A percentile compares a stretch with the other conserved stretches of the same genome.
These are phyloP conservation scores for Lolium rigidum DNA, from an alignment of 176 grass and related monocot species.

Conservation along the genomic window DNA sequence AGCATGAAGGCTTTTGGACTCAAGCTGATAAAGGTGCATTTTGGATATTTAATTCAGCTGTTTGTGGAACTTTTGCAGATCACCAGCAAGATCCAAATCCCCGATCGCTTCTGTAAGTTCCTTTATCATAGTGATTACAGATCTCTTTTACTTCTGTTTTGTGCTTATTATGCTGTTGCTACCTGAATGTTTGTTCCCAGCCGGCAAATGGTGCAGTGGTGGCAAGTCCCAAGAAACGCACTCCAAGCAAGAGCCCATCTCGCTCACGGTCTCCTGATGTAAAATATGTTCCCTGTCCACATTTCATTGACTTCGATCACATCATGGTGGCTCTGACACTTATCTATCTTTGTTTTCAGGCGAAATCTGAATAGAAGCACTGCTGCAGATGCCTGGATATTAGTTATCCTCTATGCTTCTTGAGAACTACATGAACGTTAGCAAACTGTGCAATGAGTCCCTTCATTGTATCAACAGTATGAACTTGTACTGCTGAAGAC, in stretches of 20 bases:
- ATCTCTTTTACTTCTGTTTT: neutral
- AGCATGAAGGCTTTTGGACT: constrained; percentile 47
- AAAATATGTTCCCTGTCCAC: constrained; percentile 24
- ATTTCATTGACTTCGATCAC: neutral
- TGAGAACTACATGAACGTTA: constrained; percentile 20
- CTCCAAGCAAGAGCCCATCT: constrained; percentile 62
- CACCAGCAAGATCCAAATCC: constrained; percentile 74
- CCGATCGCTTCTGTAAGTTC: constrained; percentile 60
- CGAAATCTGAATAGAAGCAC: constrained; percentile 46
- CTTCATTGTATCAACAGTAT: constrained; percentile 21
- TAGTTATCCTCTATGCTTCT: constrained; percentile 26
- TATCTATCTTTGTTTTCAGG: constrained; percentile 40
- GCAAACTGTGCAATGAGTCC: neutral
- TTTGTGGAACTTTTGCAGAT: constrained; percentile 82
- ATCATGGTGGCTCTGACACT: neutral
- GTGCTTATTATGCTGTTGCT: constrained; percentile 9
- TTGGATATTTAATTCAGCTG: constrained; percentile 64
- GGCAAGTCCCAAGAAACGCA: constrained; percentile 50
- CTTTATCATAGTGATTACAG: neutral
- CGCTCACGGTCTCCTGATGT: constrained; percentile 58
- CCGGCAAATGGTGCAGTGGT: constrained; percentile 48
- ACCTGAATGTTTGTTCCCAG: constrained; percentile 41
- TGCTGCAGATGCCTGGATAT: constrained; percentile 19
- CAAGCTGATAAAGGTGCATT: constrained; percentile 56
- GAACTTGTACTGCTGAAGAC: constrained; percentile 28